Evolutionary conservation across 2,329 filamentous ascomycete genomes (phyloP), one percentile per base, ranked within the genome.

Genomic region (Blastomyces percursus): DNA sequence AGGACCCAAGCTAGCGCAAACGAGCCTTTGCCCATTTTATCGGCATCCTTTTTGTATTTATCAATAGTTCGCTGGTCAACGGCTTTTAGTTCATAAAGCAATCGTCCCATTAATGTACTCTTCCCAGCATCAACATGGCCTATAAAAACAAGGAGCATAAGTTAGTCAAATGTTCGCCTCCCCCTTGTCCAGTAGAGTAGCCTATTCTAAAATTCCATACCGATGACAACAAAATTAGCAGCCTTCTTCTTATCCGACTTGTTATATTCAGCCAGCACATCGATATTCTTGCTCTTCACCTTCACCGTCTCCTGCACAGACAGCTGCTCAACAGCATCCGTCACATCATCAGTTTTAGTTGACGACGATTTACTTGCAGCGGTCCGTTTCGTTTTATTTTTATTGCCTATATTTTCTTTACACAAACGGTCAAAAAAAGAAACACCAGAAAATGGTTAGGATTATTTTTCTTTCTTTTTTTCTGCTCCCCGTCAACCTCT

Each of bases 41-140:
- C 88, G 0, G 94, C 93, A 76, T 96, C 92, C 73, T 88, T 89
- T 24, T 87, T 84, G 69, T 95, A 92, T 72, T 89, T 93, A 62
- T 96, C 91, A 64, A 99, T 82, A 0, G 92, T 93, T 64, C 92
- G 82, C 71, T 96, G 86, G 67, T 96, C 90, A 7, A 99, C 86
- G 32, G 92, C 89, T 64, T 92, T 89, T 50, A 96, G 82, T 69
- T 99, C 94, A 51, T 93, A 86, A 5, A 99, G 79, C 35, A 99
- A 76, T n/a, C 94, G 86, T 0, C 93, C 94, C 93, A 99, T 97
- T 46, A 99, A 82, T 6, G 94, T 99, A 73, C 91, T 96, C 76
- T 99, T 99, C 60, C 94, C 94, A 60, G 95, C 93, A 74, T 99
- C 94, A 62, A 99, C 94, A 73, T 99, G 94, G 16, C 94, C 91